Evolutionary conservation across 1,139 yeast genomes (phyloP).

Genomic region (Nakaseomyces kungkrabaensis): DNA sequence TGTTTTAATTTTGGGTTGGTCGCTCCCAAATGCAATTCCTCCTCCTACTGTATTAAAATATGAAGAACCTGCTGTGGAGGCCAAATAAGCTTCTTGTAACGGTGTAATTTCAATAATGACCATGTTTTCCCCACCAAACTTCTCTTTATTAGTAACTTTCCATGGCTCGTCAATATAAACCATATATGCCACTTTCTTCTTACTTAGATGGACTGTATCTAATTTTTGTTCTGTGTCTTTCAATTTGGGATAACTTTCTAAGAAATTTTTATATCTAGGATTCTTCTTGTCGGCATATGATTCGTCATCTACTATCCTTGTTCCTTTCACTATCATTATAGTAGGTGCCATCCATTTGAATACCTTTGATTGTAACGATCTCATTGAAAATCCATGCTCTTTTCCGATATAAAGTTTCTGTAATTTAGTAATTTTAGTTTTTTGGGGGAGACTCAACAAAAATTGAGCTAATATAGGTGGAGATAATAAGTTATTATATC

Average conservation of each 20-base stretch:
- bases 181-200: constrained; percentile 46
- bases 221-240: constrained; percentile 29
- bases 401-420: constrained; percentile 65
- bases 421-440: constrained; percentile 35
- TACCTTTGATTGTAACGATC: constrained; percentile 74
- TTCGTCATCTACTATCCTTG: constrained; percentile 37
- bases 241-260: constrained; percentile 42
- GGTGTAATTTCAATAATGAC: constrained; percentile 59
- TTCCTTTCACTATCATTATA: constrained; percentile 58
- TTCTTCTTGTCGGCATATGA: constrained; percentile 29
- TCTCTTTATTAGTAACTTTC: constrained; percentile 60
- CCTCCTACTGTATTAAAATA: constrained; percentile 63
- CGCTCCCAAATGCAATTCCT: constrained; percentile 74
- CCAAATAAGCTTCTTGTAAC: constrained; percentile 43
- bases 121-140: constrained; percentile 55
- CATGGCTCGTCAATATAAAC: constrained; percentile 62
- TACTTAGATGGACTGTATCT: constrained; percentile 17
- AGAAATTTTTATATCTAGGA: constrained; percentile 43
- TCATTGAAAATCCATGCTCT: constrained; percentile 70
- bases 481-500: constrained; percentile 26
- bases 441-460: constrained; percentile 26
- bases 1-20: constrained; percentile 47
- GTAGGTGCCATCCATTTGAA: constrained; percentile 92
- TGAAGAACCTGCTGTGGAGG: constrained; percentile 31
- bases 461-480: constrained; percentile 29